Base-by-base conservation (phyloP, 2,329 filamentous ascomycete species). In the Trichoderma afroharzianum region DNA sequence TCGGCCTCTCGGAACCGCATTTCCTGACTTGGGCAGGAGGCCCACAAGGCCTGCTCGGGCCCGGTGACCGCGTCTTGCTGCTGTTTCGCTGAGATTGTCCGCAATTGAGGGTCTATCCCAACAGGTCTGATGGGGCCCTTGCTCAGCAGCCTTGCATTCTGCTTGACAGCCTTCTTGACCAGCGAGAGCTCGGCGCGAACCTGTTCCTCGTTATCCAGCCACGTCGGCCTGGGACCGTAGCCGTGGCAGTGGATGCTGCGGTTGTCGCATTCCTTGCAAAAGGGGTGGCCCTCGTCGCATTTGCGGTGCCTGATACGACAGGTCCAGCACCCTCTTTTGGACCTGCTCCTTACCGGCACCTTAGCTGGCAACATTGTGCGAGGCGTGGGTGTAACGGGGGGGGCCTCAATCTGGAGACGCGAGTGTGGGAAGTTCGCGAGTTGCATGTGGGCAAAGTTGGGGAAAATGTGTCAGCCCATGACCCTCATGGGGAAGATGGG, bases 401-500 rank as follows among this genome's bases (percentile, higher is more conserved):
- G 32, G 55, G 12, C 11, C 28, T 47, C 53, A 61, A 59, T n/a
- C 33, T 50, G 53, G 64, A 68, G 55, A 68, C 66, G 66, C 66
- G 66, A 69, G 57, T 21, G 39, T 58, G 63, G 53, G 63, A 67
- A 53, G 55, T 69, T 69, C n/a, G 28, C 66, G 66, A 58, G 64
- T 58, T 39, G 63, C 66, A 50, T 47, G 57, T 69, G 66, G 66
- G 66, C 66, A 69, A 69, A 69, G 57, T 53, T 62, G 66, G 66
- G 66, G 66, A 62, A 69, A 69, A 62, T 69, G 66, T 69, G 66
- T 69, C 57, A 69, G 66, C 66, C 66, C 66, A 69, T 33, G 11
- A 21, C 57, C 26, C n/a, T 21, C 33, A 24, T 50, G 66, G 57
- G 66, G 39, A 69, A 32, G 57, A 69, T 53, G 66, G 66, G 63